Evolutionary conservation across 257 asterid species (phyloP), one percentile per base, ranked within the genome.

Genomic region (Prunella vulgaris): DNA sequence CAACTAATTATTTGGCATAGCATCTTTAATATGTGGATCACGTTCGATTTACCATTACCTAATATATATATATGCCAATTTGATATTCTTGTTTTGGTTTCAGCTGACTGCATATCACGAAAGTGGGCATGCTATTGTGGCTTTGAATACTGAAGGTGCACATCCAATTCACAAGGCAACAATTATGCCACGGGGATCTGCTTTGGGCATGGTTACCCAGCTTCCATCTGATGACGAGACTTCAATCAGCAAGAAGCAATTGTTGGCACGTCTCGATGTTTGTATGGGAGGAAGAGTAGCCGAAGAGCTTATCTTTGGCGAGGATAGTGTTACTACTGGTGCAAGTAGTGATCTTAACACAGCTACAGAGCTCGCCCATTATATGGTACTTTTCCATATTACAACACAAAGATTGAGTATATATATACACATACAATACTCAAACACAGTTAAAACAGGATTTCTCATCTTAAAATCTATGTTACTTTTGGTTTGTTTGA

Each of bases 201-300:
- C 97, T 64, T 75, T 93, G 72, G 99, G 97, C 74, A 93, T 93
- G 97, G 99, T 93, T 66, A 88, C 99, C 49, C 99, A 90, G 81
- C 99, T 93, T 63, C 99, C 97, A 14, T 88, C 99, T 51, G 79
- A 57, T 62, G 97, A 93, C 14, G 99, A 93, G 77, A 87, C 96
- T 58, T 93, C 99, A 60, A 78, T 89, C 79, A 93, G 97, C 90
- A 93, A 87, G 80, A 93, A 84, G 70, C 97, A 93, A 81, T 75
- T 93, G 79, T 68, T 93, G 81, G 97, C 99, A n/a, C 97, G 96
- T 8, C 93, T 93, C 38, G 99, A 93, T 81, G 99, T 93, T 51
- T 93, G 99, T 76, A 93, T 93, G 97, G 99, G 99, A 60, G 97
- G 99, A 60, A 82, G 97, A 84, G 97, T 91, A 35, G 99, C 97